Evolutionary conservation across 805 yeast genomes (phyloP).

Genomic region (Tetrapisispora pingtungensis): DNA sequence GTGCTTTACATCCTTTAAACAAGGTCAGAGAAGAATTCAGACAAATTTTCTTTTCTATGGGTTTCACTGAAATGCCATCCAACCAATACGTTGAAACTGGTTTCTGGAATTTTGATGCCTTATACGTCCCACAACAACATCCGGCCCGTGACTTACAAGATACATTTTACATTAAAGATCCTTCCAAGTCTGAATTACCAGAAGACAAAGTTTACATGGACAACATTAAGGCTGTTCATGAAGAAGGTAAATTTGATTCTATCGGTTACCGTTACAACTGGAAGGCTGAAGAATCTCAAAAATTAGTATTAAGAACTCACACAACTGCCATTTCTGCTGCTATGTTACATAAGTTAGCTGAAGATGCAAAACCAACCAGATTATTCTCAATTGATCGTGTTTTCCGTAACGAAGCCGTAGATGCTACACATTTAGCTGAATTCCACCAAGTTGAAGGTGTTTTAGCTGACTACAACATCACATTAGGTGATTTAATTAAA

Average conservation of each 20-base stretch:
- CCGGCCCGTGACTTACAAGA: slow-evolving; percentile 99
- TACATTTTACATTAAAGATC: slow-evolving; percentile 95
- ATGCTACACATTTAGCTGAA: slow-evolving; percentile 98
- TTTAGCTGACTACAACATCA: slow-evolving; percentile 87
- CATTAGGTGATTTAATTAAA: slow-evolving; percentile 92
- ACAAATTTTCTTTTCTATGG: slow-evolving; percentile 95
- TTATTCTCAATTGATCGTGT: slow-evolving; percentile 95
- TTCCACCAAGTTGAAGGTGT: slow-evolving; percentile 99
- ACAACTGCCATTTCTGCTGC: slow-evolving; percentile 89
- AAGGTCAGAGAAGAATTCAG: slow-evolving; percentile 97
- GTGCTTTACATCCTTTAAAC: slow-evolving; percentile 93
- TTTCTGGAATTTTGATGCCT: slow-evolving; percentile 97
- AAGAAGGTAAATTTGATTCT: slow-evolving; percentile 84
- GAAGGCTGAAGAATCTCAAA: slow-evolving; percentile 83
- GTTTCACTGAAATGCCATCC: slow-evolving; percentile 98
- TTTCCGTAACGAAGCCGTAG: slow-evolving; percentile 99
- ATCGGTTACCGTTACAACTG: slow-evolving; percentile 98
- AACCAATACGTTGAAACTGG: slow-evolving; percentile 97
- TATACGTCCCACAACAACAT: slow-evolving; percentile 97
- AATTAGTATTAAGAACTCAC: slow-evolving; percentile 92
- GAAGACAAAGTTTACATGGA: slow-evolving; percentile 70
- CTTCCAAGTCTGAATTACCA: slow-evolving; percentile 70
- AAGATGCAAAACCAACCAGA: slow-evolving; percentile 81
- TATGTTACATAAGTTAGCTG: slow-evolving; percentile 79
- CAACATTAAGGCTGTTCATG: slow-evolving; percentile 74